Base-by-base conservation (phyloP, 1,284 basidiomycete genomes). In the Melampsora larici-populina region DNA sequence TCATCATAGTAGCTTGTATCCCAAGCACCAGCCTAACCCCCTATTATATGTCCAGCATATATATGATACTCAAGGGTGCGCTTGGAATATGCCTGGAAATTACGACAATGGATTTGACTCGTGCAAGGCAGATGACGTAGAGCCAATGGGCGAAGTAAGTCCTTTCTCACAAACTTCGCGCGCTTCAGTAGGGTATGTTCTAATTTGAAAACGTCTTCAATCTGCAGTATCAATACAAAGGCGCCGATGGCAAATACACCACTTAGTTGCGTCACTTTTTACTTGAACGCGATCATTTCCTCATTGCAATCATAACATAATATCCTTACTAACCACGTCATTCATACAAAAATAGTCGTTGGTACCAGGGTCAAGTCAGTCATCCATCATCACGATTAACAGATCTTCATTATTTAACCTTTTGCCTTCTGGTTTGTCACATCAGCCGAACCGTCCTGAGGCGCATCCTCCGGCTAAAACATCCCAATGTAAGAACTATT, bases 91-190 rank as follows among this genome's bases (percentile, higher is more conserved):
- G 78, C 81, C 81, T 1, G 80, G 79, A n/a, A 78, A 79, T 58
- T 81, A 81, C 69, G 68, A 64, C 26, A 81, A 78, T 43, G 79
- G 79, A 15, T 83, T 82, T 67, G 82, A 82, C 70, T 79, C 79
- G 2, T 82, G 82, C 75, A 81, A 82, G n/a, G 81, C 80, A 29
- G 80, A 80, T 17, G 67, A 79, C 33, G 82, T 77, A 13, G 64
- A 78, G 21, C 78, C 82, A 11, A 81, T 81, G 40, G 82, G 82
- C 43, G 81, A 64, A 40, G 63, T 64, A 36, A 36, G 33, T 64
- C n/a, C 13, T 11, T 33, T 33, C 17, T 24, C 7, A 64, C 9
- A 9, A 24, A 13, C 36, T 64, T 33, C 3, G 8, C 31, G 5
- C n/a, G 1, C 55, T n/a, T 58, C n/a, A n/a, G 21, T 8, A 24